Base-by-base conservation (phyloP, 345 rosid species). In the Excoecaria cochinchinensis region DNA sequence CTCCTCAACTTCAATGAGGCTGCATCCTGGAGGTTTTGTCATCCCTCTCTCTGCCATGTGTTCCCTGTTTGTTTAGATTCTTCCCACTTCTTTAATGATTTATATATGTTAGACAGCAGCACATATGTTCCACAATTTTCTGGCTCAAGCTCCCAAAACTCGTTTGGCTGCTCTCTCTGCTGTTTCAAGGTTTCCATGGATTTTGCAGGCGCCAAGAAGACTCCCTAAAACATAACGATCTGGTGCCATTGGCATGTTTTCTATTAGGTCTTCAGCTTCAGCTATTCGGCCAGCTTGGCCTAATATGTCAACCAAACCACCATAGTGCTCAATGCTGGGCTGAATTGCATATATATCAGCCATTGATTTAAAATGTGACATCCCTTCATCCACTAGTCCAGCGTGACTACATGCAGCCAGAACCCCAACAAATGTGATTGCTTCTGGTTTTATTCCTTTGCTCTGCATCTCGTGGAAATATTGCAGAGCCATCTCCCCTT, bases 131-230 rank as follows among this genome's bases (percentile, higher is more conserved):
- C 79, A 8, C 22, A 51, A 79, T 79, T 50, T 8, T 76, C 70
- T 12, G 81, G 81, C 69, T 69, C 77, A 64, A 73, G 61, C 77
- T 78, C 82, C 53, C 74, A 47, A 62, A 62, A 67, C 72, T 38
- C 44, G 78, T 66, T 77, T 68, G 44, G 72, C 81, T 47, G 67
- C 78, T 71, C 76, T 70, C 61, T 81, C 79, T 10, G 76, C 79
- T 3, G 76, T 72, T 22, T 70, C 76, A n/a, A 78, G 77, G 39
- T 78, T 74, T 21, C 59, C 61, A 59, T 74, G 81, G 22, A 78
- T 73, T 71, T 65, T 78, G 62, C 84, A 78, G 75, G 76, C 81
- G 57, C 79, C 73, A 66, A 78, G 82, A 47, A 82, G 50, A 8
- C 59, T 59, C 51, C 77, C 71, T 50, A 72, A 25, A 57, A 74